Base-by-base conservation (phyloP, 2,329 filamentous ascomycete genomes). In the Incumbomyces lentus region DNA sequence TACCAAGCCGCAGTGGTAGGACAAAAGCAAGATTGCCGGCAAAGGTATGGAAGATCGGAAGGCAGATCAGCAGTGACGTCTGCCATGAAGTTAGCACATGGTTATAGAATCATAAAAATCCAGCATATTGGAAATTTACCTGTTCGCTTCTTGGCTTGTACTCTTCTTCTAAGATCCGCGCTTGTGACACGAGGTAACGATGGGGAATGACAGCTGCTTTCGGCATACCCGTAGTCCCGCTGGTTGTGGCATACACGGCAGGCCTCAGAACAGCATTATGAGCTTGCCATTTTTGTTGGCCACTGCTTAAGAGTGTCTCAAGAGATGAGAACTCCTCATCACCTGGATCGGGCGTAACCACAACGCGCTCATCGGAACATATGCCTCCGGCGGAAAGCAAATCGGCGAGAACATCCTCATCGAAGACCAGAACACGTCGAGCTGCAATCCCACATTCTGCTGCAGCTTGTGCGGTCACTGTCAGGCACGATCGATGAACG, bases 131-230 rank as follows among this genome's bases (percentile, higher is more conserved):
- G 13, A 26, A 40, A 34, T 26, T 30, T 37, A 36, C 17, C 33
- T 34, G 26, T 36, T 32, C 36, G 10, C 13, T 17, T 46, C 31
- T 51, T 32, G 40, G 17, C 17, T 32, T 19, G 35, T 52, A 52
- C n/a, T 47, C 46, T 35, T 43, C 32, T 42, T 56, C 50, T 18
- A 56, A 31, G 31, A 50, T 38, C 19, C 44, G 40, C 29, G 49
- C 45, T 44, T 55, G 54, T 49, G 52, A 50, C 14, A 58, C 52
- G 17, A 55, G 26, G 29, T 48, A 52, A 14, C 66, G 63, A 57
- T 83, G 79, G 1, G 74, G 73, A 41, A 81, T 69, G 52, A 71
- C 69, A 18, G 74, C 73, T 0, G 74, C 76, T 55, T 82, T 82
- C 1, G 78, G 77, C 1, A 79, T 59, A 1, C 76, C 76, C 0